A percentile compares a stretch with the other conserved stretches of the same genome.
phyloP scores from a whole-genome alignment of 2,329 filamentous ascomycete species.

The Bipolaris bicolor region DNA sequence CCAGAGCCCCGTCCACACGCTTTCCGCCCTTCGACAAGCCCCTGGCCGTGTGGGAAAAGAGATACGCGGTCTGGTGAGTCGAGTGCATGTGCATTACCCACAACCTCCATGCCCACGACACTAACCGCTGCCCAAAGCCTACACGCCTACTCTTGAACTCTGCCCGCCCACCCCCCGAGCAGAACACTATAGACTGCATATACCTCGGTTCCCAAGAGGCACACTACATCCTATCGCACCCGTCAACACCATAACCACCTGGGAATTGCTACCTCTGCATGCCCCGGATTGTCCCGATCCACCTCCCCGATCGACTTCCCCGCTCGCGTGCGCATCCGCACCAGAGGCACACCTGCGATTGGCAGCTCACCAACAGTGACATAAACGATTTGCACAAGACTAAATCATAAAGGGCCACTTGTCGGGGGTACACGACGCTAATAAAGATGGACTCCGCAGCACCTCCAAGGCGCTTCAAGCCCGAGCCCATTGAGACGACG shows the following conservation, averaged over 20 bases:
- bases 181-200: conserved; percentile 6
- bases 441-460: conserved; percentile 39
- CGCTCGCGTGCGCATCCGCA: conserved; percentile 36
- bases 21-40: conserved; percentile 37
- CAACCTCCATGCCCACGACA: conserved; percentile 13
- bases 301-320: conserved; percentile 36
- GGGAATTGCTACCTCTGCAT: conserved; percentile 13
- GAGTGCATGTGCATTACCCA: not conserved
- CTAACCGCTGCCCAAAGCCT: conserved; percentile 23
- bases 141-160: conserved; percentile 16
- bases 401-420: conserved; percentile 11
- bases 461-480: conserved; percentile 46
- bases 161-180: conserved; percentile 9
- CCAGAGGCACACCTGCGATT: conserved; percentile 19
- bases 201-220: not conserved
- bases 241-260: not conserved
- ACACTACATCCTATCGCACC: not conserved
- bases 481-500: conserved; percentile 47
- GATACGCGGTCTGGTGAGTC: conserved; percentile 26
- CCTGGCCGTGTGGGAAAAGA: conserved; percentile 32
- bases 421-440: conserved; percentile 7
- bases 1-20: conserved; percentile 29
- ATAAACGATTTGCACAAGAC: conserved; percentile 12
- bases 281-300: conserved; percentile 28
- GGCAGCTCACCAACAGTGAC: conserved; percentile 25